Evolutionary conservation across 371 early-diverging fungal genomes (phyloP).

Genomic region (Syncephalastrum contaminatum): DNA sequence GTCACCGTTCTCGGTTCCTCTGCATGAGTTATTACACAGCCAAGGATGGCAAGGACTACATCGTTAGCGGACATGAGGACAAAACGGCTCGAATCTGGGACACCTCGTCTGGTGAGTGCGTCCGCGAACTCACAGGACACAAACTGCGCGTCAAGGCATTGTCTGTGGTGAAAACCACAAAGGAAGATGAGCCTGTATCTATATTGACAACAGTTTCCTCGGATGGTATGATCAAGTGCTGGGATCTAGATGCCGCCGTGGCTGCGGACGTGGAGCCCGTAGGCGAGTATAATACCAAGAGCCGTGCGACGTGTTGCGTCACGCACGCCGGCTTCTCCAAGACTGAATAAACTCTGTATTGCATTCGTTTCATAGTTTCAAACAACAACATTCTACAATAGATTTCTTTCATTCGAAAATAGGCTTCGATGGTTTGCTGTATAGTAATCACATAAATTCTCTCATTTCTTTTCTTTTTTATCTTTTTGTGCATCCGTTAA

Average conservation of each 20-base stretch:
- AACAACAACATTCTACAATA: no score
- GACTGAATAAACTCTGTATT: neutral
- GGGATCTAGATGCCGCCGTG: constrained; percentile 56
- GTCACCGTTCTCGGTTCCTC: constrained; percentile 50
- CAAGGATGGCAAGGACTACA: constrained; percentile 49
- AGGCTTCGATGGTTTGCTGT: no score
- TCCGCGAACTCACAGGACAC: constrained; percentile 61
- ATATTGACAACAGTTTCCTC: constrained; percentile 67
- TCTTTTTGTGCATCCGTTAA: no score
- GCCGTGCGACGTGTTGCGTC: constrained; percentile 65
- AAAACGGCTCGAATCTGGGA: constrained; percentile 69
- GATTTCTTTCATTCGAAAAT: no score
- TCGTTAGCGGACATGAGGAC: constrained; percentile 74
- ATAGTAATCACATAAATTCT: no score
- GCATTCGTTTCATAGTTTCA: no score
- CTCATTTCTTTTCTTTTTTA: no score
- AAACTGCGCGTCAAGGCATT: constrained; percentile 51
- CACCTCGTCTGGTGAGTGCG: constrained; percentile 49
- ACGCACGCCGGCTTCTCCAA: constrained; percentile 35
- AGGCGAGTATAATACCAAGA: constrained; percentile 67
- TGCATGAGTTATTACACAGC: constrained; percentile 50
- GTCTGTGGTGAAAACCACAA: constrained; percentile 34
- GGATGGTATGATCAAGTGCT: constrained; percentile 71
- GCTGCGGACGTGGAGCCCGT: constrained; percentile 22
- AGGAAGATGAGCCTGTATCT: constrained; percentile 24